Evolutionary conservation across 768 basidiomycete genomes (phyloP), one percentile per base, ranked within the genome.

Genomic region (Termitomyces titanicus): DNA sequence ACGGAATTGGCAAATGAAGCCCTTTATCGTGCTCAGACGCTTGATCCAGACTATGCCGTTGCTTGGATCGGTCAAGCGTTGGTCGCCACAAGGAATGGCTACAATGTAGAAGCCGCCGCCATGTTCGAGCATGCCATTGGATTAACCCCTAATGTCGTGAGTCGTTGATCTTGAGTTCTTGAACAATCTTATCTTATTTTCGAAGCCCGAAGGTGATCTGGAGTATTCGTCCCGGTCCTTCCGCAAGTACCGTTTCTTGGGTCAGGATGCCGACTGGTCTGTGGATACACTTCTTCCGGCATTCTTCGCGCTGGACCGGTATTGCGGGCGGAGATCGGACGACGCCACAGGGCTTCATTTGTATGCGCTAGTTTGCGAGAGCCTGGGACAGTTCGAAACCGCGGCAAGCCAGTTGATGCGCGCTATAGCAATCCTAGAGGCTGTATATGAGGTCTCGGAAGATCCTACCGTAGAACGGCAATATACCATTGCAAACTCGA

Each of bases 41-140:
- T 94, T 42, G 94, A 98, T 73, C 92, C 96, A 7, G 96, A 98
- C 64, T 88, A 86, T 70, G 79, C 88, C 0, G 64, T 85, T 20
- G 87, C 94, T 8, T 99, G 97, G 97, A 77, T 96, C 20, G 97
- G 94, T 1, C 94, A 95, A 67, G 89, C 82, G 3, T 69, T 92
- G 24, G 77, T 92, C 40, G 89, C 89, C 43, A 78, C 75, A 17
- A 65, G 70, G 31, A 82, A 83, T 53, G 81, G 79, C 3, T 80
- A 91, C 51, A 67, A 78, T 29, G 61, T 66, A 5, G 87, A 94
- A 52, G 85, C 90, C 3, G 74, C 76, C 18, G 77, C 85, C 4
- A 67, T 97, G 55, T 79, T 94, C 31, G 84, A 85, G 56, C 89
- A 94, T 69, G 88, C 88, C 11, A 79, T 86, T 18, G 74, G 79